Percentiles rank a stretch among this genome's conserved stretches.
Conservation (phyloP, 2,329 filamentous ascomycete species). For the Emergomyces africanus region DNA sequence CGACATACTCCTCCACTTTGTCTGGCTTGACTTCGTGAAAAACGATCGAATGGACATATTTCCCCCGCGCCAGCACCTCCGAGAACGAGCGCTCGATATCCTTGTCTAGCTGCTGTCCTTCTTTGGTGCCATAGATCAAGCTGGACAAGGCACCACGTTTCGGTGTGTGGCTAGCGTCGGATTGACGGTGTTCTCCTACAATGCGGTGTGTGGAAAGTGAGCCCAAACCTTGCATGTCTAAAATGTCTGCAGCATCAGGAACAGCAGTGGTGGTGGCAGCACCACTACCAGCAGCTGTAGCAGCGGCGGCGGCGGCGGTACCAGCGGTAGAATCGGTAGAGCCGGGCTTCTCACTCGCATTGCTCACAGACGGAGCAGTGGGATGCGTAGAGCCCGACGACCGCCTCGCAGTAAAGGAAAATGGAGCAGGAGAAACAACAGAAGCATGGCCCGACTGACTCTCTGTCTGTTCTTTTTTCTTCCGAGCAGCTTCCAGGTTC, state of each 20-base stretch:
- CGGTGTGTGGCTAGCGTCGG: conserved; percentile 31
- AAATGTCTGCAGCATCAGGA: conserved; percentile 28
- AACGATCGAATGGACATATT: conserved; percentile 97
- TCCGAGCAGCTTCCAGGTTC: conserved; percentile 61
- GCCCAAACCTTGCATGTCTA: conserved; percentile 40
- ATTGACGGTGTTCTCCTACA: conserved; percentile 44
- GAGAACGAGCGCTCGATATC: conserved; percentile 96
- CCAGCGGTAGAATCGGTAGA: conserved; percentile 27
- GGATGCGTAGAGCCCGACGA: conserved; percentile 19
- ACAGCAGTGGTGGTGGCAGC: conserved; percentile 15
- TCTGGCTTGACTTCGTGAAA: conserved; percentile 94
- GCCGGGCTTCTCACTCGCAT: conserved; percentile 25
- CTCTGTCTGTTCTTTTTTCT: conserved; percentile 66
- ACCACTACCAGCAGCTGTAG: background rate
- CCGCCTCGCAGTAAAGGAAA: conserved; percentile 24
- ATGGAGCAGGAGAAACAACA: conserved; percentile 31
- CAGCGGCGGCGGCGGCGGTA: background rate
- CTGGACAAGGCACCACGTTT: conserved; percentile 67
- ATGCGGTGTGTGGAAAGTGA: conserved; percentile 44
- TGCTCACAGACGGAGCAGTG: conserved; percentile 34
- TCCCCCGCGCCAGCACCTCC: conserved; percentile 85
- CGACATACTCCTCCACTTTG: conserved; percentile 86
- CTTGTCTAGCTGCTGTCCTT: conserved; percentile 84
- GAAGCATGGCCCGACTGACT: conserved; percentile 53
- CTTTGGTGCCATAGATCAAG: conserved; percentile 93